Evolutionary conservation across 495 filamentous ascomycete species (phyloP).

Genomic region (Xanthoparmelia taractica): DNA sequence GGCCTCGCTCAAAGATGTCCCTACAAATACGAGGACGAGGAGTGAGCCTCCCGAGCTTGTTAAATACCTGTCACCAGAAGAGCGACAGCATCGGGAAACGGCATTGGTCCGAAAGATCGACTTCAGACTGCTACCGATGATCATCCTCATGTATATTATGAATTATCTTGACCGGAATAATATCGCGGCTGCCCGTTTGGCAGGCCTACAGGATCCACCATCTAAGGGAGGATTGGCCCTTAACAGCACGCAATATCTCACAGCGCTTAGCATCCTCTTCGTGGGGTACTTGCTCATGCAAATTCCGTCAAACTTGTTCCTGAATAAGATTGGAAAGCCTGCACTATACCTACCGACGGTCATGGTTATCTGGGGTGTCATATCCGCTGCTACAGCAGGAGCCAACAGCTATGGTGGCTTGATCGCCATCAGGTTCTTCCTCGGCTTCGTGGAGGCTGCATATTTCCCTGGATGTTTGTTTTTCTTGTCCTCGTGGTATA

Average conservation of each 20-base stretch:
- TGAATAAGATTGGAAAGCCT: constrained; percentile 48
- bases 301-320: constrained; percentile 39
- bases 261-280: constrained; percentile 60
- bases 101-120: constrained; percentile 58
- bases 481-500: constrained; percentile 45
- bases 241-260: constrained; percentile 46
- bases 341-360: constrained; percentile 55
- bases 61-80: constrained; percentile 41
- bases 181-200: constrained; percentile 46
- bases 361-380: constrained; percentile 68
- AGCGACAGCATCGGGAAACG: constrained; percentile 42
- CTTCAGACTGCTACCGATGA: constrained; percentile 51
- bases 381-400: constrained; percentile 55
- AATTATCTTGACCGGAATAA: constrained; percentile 73
- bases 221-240: constrained; percentile 37
- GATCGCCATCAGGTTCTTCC: constrained; percentile 59
- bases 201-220: constrained; percentile 38
- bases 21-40: constrained; percentile 1
- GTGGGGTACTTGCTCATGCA: constrained; percentile 58
- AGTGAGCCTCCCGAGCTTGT: constrained; percentile 45
- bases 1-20: neutral
- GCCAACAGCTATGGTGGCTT: constrained; percentile 53
- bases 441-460: constrained; percentile 56
- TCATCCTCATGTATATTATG: constrained; percentile 68
- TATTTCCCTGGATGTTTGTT: constrained; percentile 46